A percentile compares a stretch with the other conserved stretches of the same genome.
Conservation (phyloP, 257 asterid species). For the Solanum lignicaule region DNA sequence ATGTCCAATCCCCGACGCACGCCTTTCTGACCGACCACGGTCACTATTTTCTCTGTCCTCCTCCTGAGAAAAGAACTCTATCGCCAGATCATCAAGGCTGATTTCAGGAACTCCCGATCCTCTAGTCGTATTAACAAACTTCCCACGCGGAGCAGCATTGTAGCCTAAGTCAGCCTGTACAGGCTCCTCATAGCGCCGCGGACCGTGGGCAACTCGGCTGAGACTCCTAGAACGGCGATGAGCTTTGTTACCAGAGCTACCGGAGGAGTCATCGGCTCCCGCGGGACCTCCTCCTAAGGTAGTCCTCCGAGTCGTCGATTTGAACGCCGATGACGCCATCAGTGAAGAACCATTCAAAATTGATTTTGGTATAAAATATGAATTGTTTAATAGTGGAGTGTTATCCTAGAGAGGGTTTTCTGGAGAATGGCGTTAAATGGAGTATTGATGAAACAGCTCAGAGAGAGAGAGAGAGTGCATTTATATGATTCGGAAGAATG, state of each 20-base stretch:
- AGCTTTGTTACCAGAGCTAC: conserved; percentile 10
- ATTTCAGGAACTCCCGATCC: conserved; percentile 69
- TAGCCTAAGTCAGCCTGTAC: conserved; percentile 17
- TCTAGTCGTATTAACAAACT: conserved; percentile 66
- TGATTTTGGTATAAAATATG: neutral
- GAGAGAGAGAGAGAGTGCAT: neutral
- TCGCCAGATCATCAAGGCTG: conserved; percentile 78
- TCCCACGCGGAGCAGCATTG: conserved; percentile 40
- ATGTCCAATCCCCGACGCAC: conserved; percentile 47
- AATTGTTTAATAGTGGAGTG: neutral
- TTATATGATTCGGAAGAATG: neutral
- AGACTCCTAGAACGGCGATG: conserved; percentile 41
- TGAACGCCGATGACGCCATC: conserved; percentile 90
- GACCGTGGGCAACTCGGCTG: conserved; percentile 27
- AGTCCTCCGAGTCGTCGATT: conserved; percentile 53
- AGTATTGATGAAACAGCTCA: neutral
- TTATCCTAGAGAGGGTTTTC: neutral
- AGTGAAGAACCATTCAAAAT: neutral
- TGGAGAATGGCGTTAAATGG: neutral
- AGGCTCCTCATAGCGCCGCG: conserved; percentile 21
- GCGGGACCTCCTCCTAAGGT: conserved; percentile 33
- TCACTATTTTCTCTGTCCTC: conserved; percentile 25
- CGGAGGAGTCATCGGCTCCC: neutral
- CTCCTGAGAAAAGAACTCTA: conserved; percentile 52
- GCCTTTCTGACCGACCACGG: conserved; percentile 24